Conservation (phyloP, 148 eudicot genomes). For the Tetragonia tetragonoides region DNA sequence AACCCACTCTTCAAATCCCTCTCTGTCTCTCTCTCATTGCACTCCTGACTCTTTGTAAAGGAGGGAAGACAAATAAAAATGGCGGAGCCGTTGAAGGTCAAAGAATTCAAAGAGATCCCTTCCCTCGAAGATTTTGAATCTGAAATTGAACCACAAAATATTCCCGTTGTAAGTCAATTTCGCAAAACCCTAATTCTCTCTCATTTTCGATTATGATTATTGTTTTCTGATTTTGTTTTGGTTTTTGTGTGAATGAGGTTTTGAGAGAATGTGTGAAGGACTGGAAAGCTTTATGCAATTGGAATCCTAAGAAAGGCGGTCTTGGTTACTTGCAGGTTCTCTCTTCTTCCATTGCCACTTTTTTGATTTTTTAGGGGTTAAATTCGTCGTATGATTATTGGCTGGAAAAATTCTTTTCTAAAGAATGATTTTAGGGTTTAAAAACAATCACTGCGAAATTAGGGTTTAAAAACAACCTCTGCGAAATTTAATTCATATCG, state of each 20-base stretch:
- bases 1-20: no score
- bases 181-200: no score
- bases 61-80: no score
- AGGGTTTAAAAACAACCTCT: background rate
- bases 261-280: slow-evolving; percentile 65
- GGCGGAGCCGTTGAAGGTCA: no score
- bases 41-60: no score
- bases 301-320: slow-evolving; percentile 76
- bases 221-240: background rate
- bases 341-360: background rate
- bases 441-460: background rate
- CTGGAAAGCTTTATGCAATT: slow-evolving; percentile 62
- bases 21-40: no score
- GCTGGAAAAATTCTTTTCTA: background rate
- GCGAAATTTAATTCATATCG: background rate
- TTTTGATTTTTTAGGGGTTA: background rate
- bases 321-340: slow-evolving; percentile 74
- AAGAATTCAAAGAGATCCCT: no score
- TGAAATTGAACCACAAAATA: no score
- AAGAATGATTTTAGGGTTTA: background rate
- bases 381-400: background rate
- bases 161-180: no score
- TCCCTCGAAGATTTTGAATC: no score
- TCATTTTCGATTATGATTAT: background rate
- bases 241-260: slow-evolving; percentile 32